Evolutionary conservation across 2,329 filamentous ascomycete genomes (phyloP), one percentile per base, ranked within the genome.

Genomic region (Colletotrichum costaricense): DNA sequence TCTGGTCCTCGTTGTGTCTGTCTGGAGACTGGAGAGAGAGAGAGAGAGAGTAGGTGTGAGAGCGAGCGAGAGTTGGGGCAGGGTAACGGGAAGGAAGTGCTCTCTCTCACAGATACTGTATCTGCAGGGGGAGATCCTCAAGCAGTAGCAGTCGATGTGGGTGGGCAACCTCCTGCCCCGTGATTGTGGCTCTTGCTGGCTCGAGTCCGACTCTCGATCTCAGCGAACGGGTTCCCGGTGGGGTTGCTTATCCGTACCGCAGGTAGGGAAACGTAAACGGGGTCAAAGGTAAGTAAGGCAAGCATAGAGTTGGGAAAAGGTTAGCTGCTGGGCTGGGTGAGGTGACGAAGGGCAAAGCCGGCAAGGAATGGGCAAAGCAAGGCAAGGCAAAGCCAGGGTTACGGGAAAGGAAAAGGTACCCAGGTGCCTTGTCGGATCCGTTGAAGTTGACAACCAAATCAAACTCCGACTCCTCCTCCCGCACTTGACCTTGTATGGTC

Each of bases 391-490:
- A 49, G 22, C 16, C 16, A 30, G 22, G 33, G 30, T 46, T 56
- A 52, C 52, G n/a, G 49, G 30, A 55, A 58, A 55, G 68, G 63
- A 56, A 71, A 67, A 71, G 30, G 68, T 67, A 67, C 68, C 68
- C 68, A 71, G 56, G 24, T 67, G 68, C 68, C 63, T 65, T 60
- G 63, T 49, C 56, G 63, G 35, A 19, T 65, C 30, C 30, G 49
- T 55, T 54, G 46, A 52, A 63, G 28, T 54, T 19, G 26, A 24
- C 42, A 49, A 26, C 68, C 63, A 55, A 46, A 46, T 46, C 24
- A 56, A 54, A 28, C 54, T 33, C 24, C 55, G 24, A 54, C 63
- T 70, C 30, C 55, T 67, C 63, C 38, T 67, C 63, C 63, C 49
- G 55, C 56, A 55, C 68, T 67, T 59, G 52, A 68, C 58, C 49